Conservation (phyloP, 2,329 filamentous ascomycete species). For the Colletotrichum falcatum region DNA sequence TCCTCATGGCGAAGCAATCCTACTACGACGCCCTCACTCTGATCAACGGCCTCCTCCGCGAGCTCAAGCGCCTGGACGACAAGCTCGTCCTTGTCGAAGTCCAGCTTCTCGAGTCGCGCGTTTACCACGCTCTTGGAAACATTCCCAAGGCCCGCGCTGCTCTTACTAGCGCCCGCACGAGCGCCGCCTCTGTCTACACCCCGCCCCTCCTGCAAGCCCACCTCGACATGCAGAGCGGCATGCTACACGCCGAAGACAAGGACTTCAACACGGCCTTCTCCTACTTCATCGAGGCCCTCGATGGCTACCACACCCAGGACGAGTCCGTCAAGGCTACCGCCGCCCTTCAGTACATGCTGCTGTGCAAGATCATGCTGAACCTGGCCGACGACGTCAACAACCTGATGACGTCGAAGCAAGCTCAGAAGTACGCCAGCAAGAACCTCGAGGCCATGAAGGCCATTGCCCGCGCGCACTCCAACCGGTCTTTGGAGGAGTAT, state of each 20-base stretch:
- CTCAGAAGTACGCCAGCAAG: slow-evolving; percentile 94
- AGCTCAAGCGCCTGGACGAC: slow-evolving; percentile 98
- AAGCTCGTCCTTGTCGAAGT: slow-evolving; percentile 98
- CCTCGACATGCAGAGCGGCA: slow-evolving; percentile 98
- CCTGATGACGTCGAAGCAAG: slow-evolving; percentile 95
- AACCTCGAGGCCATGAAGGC: slow-evolving; percentile 99
- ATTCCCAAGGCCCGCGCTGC: slow-evolving; percentile 95
- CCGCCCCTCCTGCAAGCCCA: slow-evolving; percentile 95
- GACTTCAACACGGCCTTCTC: slow-evolving; percentile 99
- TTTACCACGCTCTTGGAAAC: slow-evolving; percentile 98
- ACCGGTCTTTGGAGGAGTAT: slow-evolving; percentile 96
- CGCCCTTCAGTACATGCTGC: slow-evolving; percentile 97
- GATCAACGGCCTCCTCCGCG: slow-evolving; percentile 95
- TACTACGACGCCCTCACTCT: slow-evolving; percentile 97
- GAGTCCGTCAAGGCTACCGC: slow-evolving; percentile 92
- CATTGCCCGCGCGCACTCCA: slow-evolving; percentile 93
- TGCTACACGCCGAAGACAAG: slow-evolving; percentile 97
- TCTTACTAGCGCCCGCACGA: slow-evolving; percentile 92
- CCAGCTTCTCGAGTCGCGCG: slow-evolving; percentile 94
- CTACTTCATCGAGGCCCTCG: slow-evolving; percentile 98
- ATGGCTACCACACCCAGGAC: slow-evolving; percentile 95
- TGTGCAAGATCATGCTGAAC: slow-evolving; percentile 99
- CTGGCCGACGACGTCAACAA: slow-evolving; percentile 95
- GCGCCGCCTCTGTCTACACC: slow-evolving; percentile 96
- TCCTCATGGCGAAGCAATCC: slow-evolving; percentile 97